These are phyloP conservation scores for Pleurotus tuber-regium DNA, from an alignment of 768 basidiomycete species.

Conservation along the genomic window DNA sequence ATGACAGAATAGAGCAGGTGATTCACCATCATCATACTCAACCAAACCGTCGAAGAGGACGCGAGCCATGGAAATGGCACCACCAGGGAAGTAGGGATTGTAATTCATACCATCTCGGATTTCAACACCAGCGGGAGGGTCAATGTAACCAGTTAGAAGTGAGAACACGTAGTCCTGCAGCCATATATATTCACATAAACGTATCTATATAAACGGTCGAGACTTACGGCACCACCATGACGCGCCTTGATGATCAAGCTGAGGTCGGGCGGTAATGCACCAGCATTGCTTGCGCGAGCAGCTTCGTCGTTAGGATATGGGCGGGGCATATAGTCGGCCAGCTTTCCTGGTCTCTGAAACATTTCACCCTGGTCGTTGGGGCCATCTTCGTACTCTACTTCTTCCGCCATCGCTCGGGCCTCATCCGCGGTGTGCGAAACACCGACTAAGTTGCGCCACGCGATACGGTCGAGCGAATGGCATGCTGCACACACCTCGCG, in stretches of 20 bases:
- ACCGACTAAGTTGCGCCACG: conserved; percentile 99
- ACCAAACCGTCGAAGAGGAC: conserved; percentile 94
- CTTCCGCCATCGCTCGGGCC: conserved; percentile 88
- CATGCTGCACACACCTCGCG: conserved; percentile 99
- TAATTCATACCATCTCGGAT: conserved; percentile 98
- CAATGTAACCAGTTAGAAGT: conserved; percentile 94
- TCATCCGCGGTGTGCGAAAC: conserved; percentile 96
- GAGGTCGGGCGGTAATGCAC: conserved; percentile 96
- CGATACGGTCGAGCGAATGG: conserved; percentile 98
- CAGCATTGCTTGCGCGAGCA: conserved; percentile 88
- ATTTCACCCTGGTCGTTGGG: conserved; percentile 94
- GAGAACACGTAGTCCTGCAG: conserved; percentile 93
- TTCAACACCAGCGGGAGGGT: conserved; percentile 93
- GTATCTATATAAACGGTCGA: conserved; percentile 9
- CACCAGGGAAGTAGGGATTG: conserved; percentile 98
- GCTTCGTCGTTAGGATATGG: conserved; percentile 99
- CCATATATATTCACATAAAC: not conserved
- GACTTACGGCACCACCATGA: conserved; percentile 89
- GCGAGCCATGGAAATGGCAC: conserved; percentile 98
- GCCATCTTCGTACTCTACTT: conserved; percentile 95
- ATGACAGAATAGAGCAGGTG: not conserved
- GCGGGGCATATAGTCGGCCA: conserved; percentile 92
- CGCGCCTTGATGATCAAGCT: conserved; percentile 97
- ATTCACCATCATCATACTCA: conserved; percentile 90
- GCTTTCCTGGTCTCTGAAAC: conserved; percentile 98